Base-by-base conservation (phyloP, 768 basidiomycete species). In the Clathrus columnatus region DNA sequence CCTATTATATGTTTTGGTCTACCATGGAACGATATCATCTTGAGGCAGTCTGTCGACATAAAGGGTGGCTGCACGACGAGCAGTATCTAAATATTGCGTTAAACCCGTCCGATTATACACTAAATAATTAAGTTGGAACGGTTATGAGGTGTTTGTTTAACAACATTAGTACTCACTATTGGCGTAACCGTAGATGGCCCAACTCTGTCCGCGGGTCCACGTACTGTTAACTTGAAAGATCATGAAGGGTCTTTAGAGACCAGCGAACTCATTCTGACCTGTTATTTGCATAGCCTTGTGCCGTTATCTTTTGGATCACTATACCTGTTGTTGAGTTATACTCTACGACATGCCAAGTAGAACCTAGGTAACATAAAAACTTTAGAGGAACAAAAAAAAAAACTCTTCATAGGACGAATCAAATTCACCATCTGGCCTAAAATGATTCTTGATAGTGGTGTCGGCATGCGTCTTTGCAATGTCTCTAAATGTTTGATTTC, bases 181-280 rank as follows among this genome's bases (percentile, higher is more conserved):
- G 0, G 82, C 78, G 63, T 80, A 87, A 0, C 84, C 84, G 59
- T 82, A 83, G 26, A 85, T 74, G 1, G 75, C 85, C 84, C 84
- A 87, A 14, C 80, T 77, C 64, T 88, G 81, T 7, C 85, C 85
- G 27, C 85, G 79, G 46, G 82, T 77, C 85, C 85, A 87, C 6
- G 86, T 87, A 64, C 83, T 85, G 41, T 41, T 51, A 16, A n/a
- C 18, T 7, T 21, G 10, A 16, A 23, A 61, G 5, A 5, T 30
- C 30, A 54, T 18, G 23, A n/a, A 18, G 29, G 6, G 41, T 45
- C 27, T 36, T 56, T 26, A 24, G 45, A 55, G n/a, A 18, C 17
- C 7, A 3, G 23, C 24, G 21, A 46, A 42, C 16, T 16, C 20
- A 20, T 14, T 10, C 26, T 2, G 42, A 65, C 68, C 67, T 70